These are phyloP conservation scores for Penicillium sp. DNA, from an alignment of 2,329 filamentous ascomycete species.

Conservation along the genomic window DNA sequence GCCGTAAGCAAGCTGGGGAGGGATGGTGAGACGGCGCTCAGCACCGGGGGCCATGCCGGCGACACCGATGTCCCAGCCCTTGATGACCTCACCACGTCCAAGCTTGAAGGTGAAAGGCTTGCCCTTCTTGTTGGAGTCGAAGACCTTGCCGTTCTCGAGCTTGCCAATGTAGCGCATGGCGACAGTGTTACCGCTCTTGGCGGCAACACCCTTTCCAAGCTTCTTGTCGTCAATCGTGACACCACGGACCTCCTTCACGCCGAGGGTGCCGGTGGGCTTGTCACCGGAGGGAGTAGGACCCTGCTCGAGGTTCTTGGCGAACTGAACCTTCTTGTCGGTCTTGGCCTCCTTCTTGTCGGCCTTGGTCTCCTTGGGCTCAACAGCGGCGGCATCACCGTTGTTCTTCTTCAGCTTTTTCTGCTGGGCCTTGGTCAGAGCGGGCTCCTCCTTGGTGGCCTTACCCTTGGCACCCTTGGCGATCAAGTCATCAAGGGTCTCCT, in stretches of 20 bases:
- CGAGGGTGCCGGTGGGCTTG: constrained; percentile 59
- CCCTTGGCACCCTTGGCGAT: constrained; percentile 70
- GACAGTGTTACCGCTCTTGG: constrained; percentile 87
- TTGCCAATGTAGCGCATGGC: constrained; percentile 99
- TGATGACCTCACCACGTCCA: constrained; percentile 93
- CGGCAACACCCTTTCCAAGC: constrained; percentile 75
- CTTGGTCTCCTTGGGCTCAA: constrained; percentile 63
- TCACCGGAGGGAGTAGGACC: constrained; percentile 73
- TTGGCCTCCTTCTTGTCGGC: constrained; percentile 57
- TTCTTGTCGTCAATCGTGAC: constrained; percentile 97
- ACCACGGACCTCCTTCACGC: constrained; percentile 78
- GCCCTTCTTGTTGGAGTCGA: constrained; percentile 99
- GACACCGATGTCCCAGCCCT: constrained; percentile 96
- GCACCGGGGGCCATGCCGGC: constrained; percentile 89
- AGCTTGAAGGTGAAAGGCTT: constrained; percentile 97
- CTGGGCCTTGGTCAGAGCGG: constrained; percentile 91
- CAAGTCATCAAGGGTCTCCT: constrained; percentile 74
- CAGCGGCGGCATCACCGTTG: constrained; percentile 76
- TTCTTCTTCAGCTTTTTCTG: constrained; percentile 99
- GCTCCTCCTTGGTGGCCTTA: constrained; percentile 55
- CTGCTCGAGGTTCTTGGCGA: constrained; percentile 98
- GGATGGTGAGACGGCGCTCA: constrained; percentile 90
- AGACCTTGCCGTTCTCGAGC: constrained; percentile 89
- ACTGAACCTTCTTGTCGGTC: constrained; percentile 93
- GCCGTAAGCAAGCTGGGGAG: constrained; percentile 84